Conservation (phyloP, 2,329 filamentous ascomycete genomes). For the Ceratocystis lukuohia region DNA sequence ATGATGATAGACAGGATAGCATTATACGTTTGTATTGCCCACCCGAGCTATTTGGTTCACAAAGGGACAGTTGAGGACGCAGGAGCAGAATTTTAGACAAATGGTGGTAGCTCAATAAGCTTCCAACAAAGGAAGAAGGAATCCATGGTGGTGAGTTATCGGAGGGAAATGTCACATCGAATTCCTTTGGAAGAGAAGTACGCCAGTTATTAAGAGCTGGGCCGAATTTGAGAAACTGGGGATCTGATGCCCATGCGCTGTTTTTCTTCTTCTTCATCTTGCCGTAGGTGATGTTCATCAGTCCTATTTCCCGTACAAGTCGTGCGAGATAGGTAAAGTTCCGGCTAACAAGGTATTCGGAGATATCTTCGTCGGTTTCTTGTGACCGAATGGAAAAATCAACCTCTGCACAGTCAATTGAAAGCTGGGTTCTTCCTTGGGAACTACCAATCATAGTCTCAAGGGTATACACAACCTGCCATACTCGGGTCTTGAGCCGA, state of each 20-base stretch:
- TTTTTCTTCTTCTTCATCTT: constrained; percentile 60
- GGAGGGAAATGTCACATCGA: constrained; percentile 62
- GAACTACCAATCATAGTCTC: constrained; percentile 90
- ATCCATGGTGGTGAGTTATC: constrained; percentile 76
- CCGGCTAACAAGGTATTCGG: constrained; percentile 63
- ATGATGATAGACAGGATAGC: constrained; percentile 69
- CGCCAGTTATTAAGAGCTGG: constrained; percentile 65
- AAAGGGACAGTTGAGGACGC: constrained; percentile 67
- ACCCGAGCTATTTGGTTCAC: constrained; percentile 56
- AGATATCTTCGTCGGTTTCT: constrained; percentile 54
- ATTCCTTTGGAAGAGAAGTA: constrained; percentile 60
- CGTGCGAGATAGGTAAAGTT: constrained; percentile 74
- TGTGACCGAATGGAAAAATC: constrained; percentile 56
- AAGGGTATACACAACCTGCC: constrained; percentile 75
- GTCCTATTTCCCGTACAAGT: constrained; percentile 62
- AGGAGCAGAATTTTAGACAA: constrained; percentile 76
- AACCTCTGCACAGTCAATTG: constrained; percentile 60
- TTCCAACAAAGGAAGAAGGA: constrained; percentile 74
- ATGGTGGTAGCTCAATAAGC: constrained; percentile 80
- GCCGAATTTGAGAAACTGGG: constrained; percentile 67
- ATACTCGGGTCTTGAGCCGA: constrained; percentile 69
- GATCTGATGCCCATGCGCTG: constrained; percentile 60
- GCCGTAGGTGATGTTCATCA: constrained; percentile 62
- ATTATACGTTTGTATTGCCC: constrained; percentile 81
- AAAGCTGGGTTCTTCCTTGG: constrained; percentile 71